Percentiles rank a stretch among this genome's conserved stretches.
phyloP scores from a whole-genome alignment of 768 basidiomycete species.

The Solioccasus polychromus region DNA sequence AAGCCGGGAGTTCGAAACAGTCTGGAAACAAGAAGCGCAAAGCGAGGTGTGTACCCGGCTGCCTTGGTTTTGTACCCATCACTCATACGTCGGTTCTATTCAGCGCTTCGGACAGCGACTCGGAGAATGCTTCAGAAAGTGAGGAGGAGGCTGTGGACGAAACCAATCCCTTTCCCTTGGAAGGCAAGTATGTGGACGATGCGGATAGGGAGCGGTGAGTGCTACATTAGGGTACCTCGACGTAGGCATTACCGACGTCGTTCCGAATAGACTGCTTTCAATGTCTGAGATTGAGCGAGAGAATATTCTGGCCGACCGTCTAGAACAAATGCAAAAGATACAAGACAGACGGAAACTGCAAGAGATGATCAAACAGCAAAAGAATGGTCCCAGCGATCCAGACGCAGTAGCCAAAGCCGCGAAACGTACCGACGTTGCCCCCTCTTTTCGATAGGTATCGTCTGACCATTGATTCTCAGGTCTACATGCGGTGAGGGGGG shows the following conservation, averaged over 20 bases:
- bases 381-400: slow-evolving; percentile 42
- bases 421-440: slow-evolving; percentile 55
- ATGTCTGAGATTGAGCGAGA: slow-evolving; percentile 91
- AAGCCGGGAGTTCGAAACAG: slow-evolving; percentile 42
- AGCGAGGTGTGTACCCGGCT: slow-evolving; percentile 52
- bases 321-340: slow-evolving; percentile 76
- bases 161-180: slow-evolving; percentile 78
- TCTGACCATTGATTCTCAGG: slow-evolving; percentile 41
- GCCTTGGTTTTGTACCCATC: background rate
- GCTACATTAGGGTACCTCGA: slow-evolving; percentile 23
- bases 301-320: slow-evolving; percentile 73
- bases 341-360: slow-evolving; percentile 70
- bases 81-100: too few species aligned
- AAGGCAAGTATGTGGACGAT: slow-evolving; percentile 88
- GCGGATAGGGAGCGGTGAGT: slow-evolving; percentile 78
- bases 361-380: slow-evolving; percentile 69
- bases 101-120: slow-evolving; percentile 42
- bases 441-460: slow-evolving; percentile 1
- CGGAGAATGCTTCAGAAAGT: slow-evolving; percentile 59
- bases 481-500: slow-evolving; percentile 68
- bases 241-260: slow-evolving; percentile 13
- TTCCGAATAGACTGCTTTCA: slow-evolving; percentile 56
- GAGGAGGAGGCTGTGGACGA: slow-evolving; percentile 59
- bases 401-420: slow-evolving; percentile 70
- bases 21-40: slow-evolving; percentile 65